Percentiles rank a stretch among this genome's conserved stretches.
Conservation (phyloP, 2,329 filamentous ascomycete genomes). For the Penicillium sclerotiorum region DNA sequence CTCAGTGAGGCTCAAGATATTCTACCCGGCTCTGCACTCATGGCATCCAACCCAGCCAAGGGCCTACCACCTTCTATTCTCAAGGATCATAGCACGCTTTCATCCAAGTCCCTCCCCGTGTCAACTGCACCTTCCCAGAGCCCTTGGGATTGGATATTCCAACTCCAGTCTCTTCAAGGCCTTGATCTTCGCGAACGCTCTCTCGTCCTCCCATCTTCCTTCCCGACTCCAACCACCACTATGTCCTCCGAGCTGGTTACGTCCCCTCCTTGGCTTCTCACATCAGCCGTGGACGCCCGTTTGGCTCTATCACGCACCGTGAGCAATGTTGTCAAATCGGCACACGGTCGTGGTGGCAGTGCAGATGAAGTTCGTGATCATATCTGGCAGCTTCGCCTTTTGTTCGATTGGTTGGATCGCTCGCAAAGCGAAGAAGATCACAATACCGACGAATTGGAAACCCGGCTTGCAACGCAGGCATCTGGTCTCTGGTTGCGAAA, state of each 20-base stretch:
- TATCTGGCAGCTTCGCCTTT: conserved; percentile 62
- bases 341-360: conserved; percentile 31
- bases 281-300: conserved; percentile 70
- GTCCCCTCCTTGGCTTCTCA: conserved; percentile 54
- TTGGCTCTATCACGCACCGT: conserved; percentile 64
- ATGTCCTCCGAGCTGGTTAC: conserved; percentile 43
- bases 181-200: conserved; percentile 68
- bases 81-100: conserved; percentile 26
- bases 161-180: conserved; percentile 56
- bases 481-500: conserved; percentile 41
- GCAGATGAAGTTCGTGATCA: conserved; percentile 56
- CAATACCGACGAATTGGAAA: neutral
- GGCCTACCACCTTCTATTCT: conserved; percentile 27
- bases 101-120: conserved; percentile 22
- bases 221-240: conserved; percentile 31
- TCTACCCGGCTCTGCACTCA: conserved; percentile 31
- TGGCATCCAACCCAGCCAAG: conserved; percentile 27
- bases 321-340: conserved; percentile 35
- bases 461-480: conserved; percentile 9
- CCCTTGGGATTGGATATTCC: conserved; percentile 75
- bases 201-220: conserved; percentile 57
- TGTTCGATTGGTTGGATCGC: conserved; percentile 69
- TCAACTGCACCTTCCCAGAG: conserved; percentile 38
- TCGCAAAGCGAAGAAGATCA: conserved; percentile 17
- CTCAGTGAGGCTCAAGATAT: conserved; percentile 64